Conservation (phyloP, 495 filamentous ascomycete species). For the Aspergillus ostianus region DNA sequence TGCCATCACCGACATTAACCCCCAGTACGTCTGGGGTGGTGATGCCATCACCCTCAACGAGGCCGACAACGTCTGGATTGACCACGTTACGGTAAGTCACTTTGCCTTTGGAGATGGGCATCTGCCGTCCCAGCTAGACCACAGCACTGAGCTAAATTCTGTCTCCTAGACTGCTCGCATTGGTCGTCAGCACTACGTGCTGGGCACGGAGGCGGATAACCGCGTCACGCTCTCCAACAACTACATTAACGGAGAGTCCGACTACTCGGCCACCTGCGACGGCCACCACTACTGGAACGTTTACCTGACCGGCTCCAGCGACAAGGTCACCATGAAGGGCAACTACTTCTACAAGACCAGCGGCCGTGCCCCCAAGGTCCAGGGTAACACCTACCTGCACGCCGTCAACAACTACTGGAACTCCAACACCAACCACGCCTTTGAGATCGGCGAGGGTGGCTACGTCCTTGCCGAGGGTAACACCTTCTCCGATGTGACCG, state of each 20-base stretch:
- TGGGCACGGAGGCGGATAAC: slow-evolving; percentile 38
- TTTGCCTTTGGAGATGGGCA: neutral
- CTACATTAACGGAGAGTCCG: slow-evolving; percentile 41
- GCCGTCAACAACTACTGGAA: slow-evolving; percentile 58
- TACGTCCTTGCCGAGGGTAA: slow-evolving; percentile 54
- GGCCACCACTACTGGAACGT: slow-evolving; percentile 48
- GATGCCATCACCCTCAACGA: slow-evolving; percentile 47
- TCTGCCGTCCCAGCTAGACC: neutral
- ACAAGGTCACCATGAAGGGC: slow-evolving; percentile 45
- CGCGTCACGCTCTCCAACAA: slow-evolving; percentile 47
- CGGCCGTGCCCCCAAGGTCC: slow-evolving; percentile 43
- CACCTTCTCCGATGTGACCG: slow-evolving; percentile 48
- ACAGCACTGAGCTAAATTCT: neutral
- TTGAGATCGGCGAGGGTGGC: slow-evolving; percentile 48
- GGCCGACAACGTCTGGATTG: slow-evolving; percentile 46
- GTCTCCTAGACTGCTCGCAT: slow-evolving; percentile 38
- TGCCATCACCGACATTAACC: slow-evolving; percentile 47
- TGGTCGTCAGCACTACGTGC: slow-evolving; percentile 46
- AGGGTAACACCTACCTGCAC: slow-evolving; percentile 43
- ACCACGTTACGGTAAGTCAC: slow-evolving; percentile 41
- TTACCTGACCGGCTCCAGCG: slow-evolving; percentile 39
- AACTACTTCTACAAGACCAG: slow-evolving; percentile 49
- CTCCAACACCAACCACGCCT: slow-evolving; percentile 49
- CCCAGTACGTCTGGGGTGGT: slow-evolving; percentile 51
- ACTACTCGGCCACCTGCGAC: slow-evolving; percentile 44